Conservation (phyloP, 1,284 basidiomycete genomes). For the Ceratobasidium sp. region DNA sequence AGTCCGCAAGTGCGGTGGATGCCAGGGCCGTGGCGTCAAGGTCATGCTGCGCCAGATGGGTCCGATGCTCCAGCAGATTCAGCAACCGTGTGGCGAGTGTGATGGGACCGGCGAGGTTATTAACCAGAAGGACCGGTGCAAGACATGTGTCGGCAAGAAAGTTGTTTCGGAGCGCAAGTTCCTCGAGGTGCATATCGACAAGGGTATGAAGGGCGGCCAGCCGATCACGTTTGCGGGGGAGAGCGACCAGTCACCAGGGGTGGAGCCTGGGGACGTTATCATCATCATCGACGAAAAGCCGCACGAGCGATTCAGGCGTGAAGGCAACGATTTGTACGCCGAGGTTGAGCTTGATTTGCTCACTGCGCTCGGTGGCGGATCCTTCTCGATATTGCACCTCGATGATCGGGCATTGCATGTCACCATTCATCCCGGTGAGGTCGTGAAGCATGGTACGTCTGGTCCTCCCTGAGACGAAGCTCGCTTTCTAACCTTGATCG, state of each 20-base stretch:
- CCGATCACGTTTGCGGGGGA: conserved; percentile 95
- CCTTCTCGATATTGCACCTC: conserved; percentile 91
- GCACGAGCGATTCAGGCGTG: conserved; percentile 90
- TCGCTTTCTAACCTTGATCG: conserved; percentile 18
- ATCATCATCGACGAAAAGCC: conserved; percentile 98
- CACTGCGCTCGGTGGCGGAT: conserved; percentile 93
- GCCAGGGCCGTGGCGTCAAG: conserved; percentile 92
- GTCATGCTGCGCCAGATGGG: conserved; percentile 95
- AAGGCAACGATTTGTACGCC: conserved; percentile 90
- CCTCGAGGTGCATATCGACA: conserved; percentile 98
- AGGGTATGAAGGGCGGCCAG: conserved; percentile 98
- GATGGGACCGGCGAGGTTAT: conserved; percentile 93
- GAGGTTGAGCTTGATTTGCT: conserved; percentile 94
- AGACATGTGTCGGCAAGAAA: conserved; percentile 96
- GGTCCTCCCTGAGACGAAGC: conserved; percentile 50
- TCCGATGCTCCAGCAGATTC: conserved; percentile 99
- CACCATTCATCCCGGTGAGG: conserved; percentile 88
- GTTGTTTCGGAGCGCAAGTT: conserved; percentile 95
- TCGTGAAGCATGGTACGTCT: conserved; percentile 88
- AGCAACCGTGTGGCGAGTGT: conserved; percentile 95
- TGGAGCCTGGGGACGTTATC: conserved; percentile 94
- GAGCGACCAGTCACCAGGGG: conserved; percentile 93
- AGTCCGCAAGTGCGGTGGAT: conserved; percentile 81
- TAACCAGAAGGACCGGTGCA: conserved; percentile 94
- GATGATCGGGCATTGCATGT: conserved; percentile 92